These are phyloP conservation scores for Gnetum montanum DNA, from an alignment of 75 land plant species.

Conservation along the genomic window DNA sequence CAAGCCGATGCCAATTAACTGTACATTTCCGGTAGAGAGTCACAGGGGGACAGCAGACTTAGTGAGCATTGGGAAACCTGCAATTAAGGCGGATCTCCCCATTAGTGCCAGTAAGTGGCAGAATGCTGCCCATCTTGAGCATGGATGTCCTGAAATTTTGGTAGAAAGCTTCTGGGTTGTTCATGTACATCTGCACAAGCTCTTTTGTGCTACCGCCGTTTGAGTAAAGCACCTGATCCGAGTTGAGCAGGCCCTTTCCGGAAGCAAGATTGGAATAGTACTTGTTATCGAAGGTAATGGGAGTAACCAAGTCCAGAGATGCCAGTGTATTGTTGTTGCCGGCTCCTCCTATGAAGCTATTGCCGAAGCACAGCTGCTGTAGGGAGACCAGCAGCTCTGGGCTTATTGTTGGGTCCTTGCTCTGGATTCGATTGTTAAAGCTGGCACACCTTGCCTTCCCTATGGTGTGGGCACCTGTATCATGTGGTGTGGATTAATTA, in stretches of 20 bases:
- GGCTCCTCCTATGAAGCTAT: not conserved
- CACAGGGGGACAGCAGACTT: too few species aligned
- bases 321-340: constrained; percentile 3
- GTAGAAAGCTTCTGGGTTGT: constrained; percentile 17
- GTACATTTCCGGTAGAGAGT: too few species aligned
- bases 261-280: constrained; percentile 55
- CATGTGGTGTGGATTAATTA: not conserved
- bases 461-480: constrained; percentile 66
- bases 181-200: constrained; percentile 9
- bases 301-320: constrained; percentile 46
- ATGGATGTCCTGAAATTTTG: constrained; percentile 18
- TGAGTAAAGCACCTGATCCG: constrained; percentile 54
- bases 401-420: constrained; percentile 19
- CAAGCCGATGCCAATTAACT: too few species aligned
- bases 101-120: constrained; percentile 9
- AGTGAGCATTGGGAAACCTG: constrained; percentile 9
- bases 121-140: constrained; percentile 20
- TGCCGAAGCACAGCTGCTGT: constrained; percentile 35
- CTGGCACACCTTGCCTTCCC: constrained; percentile 68
- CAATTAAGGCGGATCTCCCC: constrained; percentile 33
- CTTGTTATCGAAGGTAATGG: constrained; percentile 65
- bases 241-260: constrained; percentile 55
- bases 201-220: constrained; percentile 1
- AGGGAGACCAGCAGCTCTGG: constrained; percentile 28
- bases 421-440: constrained; percentile 35